Evolutionary conservation across 1,284 basidiomycete species (phyloP), one percentile per base, ranked within the genome.

Genomic region (Leucoagaricus sp.): DNA sequence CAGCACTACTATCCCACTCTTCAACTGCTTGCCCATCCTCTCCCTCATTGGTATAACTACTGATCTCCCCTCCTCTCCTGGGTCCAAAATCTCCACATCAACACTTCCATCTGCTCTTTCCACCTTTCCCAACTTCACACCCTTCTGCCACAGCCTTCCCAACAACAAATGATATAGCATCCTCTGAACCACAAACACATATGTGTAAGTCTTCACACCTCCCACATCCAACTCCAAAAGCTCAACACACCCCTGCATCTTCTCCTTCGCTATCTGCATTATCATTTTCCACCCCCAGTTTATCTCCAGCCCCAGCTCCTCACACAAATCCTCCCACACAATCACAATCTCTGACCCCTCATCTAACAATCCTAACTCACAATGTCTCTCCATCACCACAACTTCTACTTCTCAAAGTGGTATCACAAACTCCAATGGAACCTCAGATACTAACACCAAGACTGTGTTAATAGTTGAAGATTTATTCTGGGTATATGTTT

Each of bases 261-360:
- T 41, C 46, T 64, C 64, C 1, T 17, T 52, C 0, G 65, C 62
- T 33, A 13, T 33, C 13, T 33, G 13, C 13, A 33, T 33, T 33
- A 13, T 33, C 31, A 33, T 7, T 13, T 58, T 34, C 26, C 58
- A 50, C 42, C 60, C 58, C n/a, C 49, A 40, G 13, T 64, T 58
- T 1, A 61, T 29, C 17, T 58, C 31, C 13, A 61, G 15, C 12
- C 56, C 57, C 9, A 61, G 28, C 36, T 59, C 50, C 17, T 63
- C 58, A 59, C 63, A 62, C 19, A 62, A 49, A 49, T 64, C 57
- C 36, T 59, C 49, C 21, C 49, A 9, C 8, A 64, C 26, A 9
- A 55, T 49, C 21, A 62, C 52, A 31, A 64, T 61, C 44, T 62
- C 57, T 13, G 13, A 33, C 7, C 31, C 13, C 13, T 33, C 13